A percentile compares a stretch with the other conserved stretches of the same genome.
Conservation (phyloP, 2,329 filamentous ascomycete species). For the Endocalyx cinctus region DNA sequence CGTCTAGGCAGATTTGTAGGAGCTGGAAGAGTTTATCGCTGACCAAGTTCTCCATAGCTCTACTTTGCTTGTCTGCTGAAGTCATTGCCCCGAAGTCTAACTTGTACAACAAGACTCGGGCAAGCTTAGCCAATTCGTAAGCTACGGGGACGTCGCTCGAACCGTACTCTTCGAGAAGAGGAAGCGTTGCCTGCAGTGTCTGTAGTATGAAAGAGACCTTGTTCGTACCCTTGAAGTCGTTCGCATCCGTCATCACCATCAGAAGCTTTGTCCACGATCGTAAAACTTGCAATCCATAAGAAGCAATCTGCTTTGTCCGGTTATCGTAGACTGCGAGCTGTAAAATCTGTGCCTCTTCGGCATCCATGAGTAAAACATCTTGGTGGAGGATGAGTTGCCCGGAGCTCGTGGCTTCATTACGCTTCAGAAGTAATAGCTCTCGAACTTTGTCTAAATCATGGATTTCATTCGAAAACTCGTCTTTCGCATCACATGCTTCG, state of each 20-base stretch:
- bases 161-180: constrained; percentile 77
- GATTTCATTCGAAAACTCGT: constrained; percentile 50
- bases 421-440: constrained; percentile 68
- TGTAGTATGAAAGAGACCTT: constrained; percentile 79
- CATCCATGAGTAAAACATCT: constrained; percentile 46
- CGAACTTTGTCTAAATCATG: constrained; percentile 69
- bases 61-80: constrained; percentile 38
- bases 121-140: constrained; percentile 71
- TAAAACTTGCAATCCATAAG: constrained; percentile 62
- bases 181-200: constrained; percentile 79
- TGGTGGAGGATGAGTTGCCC: constrained; percentile 46
- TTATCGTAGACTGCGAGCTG: constrained; percentile 61
- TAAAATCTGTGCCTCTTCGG: constrained; percentile 56
- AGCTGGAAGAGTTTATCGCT: constrained; percentile 88
- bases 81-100: constrained; percentile 51
- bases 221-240: constrained; percentile 69
- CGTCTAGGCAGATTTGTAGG: constrained; percentile 80
- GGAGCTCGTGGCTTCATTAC: constrained; percentile 53
- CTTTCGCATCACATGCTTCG: constrained; percentile 56
- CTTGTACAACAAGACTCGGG: constrained; percentile 66
- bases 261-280: constrained; percentile 81
- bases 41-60: constrained; percentile 62
- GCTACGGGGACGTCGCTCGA: constrained; percentile 65
- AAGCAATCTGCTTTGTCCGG: constrained; percentile 52
- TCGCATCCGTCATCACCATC: constrained; percentile 76